Evolutionary conservation across 768 basidiomycete genomes (phyloP).

Genomic region (Fomitopsis pulvina): DNA sequence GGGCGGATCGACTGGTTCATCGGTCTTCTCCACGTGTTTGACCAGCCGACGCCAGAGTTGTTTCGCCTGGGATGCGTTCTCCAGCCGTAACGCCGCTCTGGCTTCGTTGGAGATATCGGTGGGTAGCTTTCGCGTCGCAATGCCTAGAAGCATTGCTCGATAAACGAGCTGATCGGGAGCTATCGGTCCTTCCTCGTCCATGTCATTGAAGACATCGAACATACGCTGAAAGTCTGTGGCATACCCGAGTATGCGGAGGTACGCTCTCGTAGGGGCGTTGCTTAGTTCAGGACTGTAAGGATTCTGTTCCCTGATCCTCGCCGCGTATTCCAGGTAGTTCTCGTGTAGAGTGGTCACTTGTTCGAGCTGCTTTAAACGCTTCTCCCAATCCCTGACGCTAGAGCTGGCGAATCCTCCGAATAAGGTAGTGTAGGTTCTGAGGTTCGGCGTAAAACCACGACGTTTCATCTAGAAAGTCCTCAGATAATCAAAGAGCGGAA

Average conservation of each 20-base stretch:
- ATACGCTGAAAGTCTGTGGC: conserved; percentile 56
- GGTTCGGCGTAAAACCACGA: conserved; percentile 65
- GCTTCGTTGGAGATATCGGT: conserved; percentile 12
- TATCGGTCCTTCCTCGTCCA: conserved; percentile 59
- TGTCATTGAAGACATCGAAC: conserved; percentile 67
- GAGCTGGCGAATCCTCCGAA: conserved; percentile 46
- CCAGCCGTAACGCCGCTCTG: conserved; percentile 19
- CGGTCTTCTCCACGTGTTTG: conserved; percentile 40
- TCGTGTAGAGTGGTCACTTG: conserved; percentile 58
- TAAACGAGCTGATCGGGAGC: conserved; percentile 56
- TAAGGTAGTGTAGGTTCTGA: conserved; percentile 64
- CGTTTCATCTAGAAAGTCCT: conserved; percentile 67
- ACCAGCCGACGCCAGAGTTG: conserved; percentile 64
- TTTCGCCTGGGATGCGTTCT: conserved; percentile 60
- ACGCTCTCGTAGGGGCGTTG: conserved; percentile 46
- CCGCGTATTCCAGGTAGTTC: conserved; percentile 44
- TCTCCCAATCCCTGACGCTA: conserved; percentile 57
- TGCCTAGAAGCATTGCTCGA: conserved; percentile 57
- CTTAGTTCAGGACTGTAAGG: conserved; percentile 41
- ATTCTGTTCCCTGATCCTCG: conserved; percentile 42
- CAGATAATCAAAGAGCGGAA: conserved; percentile 3
- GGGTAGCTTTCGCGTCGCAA: conserved; percentile 25
- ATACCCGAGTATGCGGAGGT: conserved; percentile 61
- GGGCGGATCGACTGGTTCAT: conserved; percentile 47
- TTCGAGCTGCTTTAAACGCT: conserved; percentile 51